Evolutionary conservation across 2,329 filamentous ascomycete species (phyloP), one percentile per base, ranked within the genome.

Genomic region (Monosporascus sp.): DNA sequence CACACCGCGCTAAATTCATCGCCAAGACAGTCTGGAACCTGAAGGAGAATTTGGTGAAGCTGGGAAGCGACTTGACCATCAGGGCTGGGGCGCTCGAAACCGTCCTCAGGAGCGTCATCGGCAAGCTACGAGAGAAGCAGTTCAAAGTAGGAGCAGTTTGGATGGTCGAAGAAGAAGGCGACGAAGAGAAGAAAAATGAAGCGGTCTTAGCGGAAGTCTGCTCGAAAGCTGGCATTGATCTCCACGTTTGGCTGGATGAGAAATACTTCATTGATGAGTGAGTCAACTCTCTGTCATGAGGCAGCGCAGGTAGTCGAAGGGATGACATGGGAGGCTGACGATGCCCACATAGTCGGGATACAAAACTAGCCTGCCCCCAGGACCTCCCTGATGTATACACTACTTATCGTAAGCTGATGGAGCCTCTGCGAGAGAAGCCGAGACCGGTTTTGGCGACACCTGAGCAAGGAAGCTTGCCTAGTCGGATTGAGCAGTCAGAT

Each of bases 201-300:
- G 69, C 73, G 22, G 73, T 72, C 1, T 74, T 90, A 2, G 74
- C 76, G 27, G 65, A 72, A 0, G 64, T 82, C 0, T 85, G 87
- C 52, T 69, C 78, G 22, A 66, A 76, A 14, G 70, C 77, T 3
- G 76, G 74, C 1, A 73, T 84, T 4, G 76, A 83, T 1, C 89
- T 90, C 66, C 81, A 81, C 65, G 54, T 84, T 1, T 91, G 85
- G 82, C 69, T 71, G 0, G 88, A 93, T 61, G 88, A 91, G 68
- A 93, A 92, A 66, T 92, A 89, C 61, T 85, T 85, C 55, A 77
- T 92, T 49, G 86, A 92, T 62, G 87, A 92, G 89, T 92, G 73
- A 71, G 87, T 80, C 24, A 16, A 7, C 46, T 7, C 16, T 47
- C 2, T 5, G 1, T 9, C 48, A 24, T 19, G 4, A 24, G 14